phyloP scores from a whole-genome alignment of 2,329 filamentous ascomycete genomes.

The Colletotrichum lindemuthianum region DNA sequence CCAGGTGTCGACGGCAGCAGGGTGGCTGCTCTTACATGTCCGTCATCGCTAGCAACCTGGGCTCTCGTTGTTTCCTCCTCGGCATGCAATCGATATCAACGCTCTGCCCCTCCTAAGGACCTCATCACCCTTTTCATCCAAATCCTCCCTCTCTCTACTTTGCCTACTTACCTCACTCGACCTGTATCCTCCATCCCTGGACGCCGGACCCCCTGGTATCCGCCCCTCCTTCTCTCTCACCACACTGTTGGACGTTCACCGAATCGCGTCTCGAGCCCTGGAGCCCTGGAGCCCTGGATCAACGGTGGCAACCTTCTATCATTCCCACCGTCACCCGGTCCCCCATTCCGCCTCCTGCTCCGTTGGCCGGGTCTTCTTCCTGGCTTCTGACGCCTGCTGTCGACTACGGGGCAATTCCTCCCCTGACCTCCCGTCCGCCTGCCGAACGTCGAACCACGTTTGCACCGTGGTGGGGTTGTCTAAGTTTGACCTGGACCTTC shows the following conservation, averaged over 20 bases:
- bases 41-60: conserved; percentile 25
- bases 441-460: conserved; percentile 33
- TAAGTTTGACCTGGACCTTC: conserved; percentile 18
- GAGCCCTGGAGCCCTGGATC: conserved; percentile 24
- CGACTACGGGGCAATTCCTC: conserved; percentile 20
- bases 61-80: conserved; percentile 24
- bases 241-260: conserved; percentile 12
- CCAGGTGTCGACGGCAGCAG: conserved; percentile 9
- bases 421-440: conserved; percentile 24
- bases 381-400: conserved; percentile 13
- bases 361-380: conserved; percentile 25
- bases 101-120: conserved; percentile 22
- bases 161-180: conserved; percentile 10
- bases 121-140: conserved; percentile 15
- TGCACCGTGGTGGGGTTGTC: conserved; percentile 32
- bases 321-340: conserved; percentile 8
- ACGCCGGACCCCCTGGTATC: conserved; percentile 12
- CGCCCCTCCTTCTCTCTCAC: conserved; percentile 22
- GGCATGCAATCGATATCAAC: conserved; percentile 31
- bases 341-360: conserved; percentile 30
- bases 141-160: not conserved
- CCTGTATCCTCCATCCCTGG: not conserved
- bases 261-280: conserved; percentile 8
- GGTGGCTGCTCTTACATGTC: conserved; percentile 27
- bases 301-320: conserved; percentile 27